These are phyloP conservation scores for Rhexocercosporidium sp. DNA, from an alignment of 2,329 filamentous ascomycete genomes.

Conservation along the genomic window DNA sequence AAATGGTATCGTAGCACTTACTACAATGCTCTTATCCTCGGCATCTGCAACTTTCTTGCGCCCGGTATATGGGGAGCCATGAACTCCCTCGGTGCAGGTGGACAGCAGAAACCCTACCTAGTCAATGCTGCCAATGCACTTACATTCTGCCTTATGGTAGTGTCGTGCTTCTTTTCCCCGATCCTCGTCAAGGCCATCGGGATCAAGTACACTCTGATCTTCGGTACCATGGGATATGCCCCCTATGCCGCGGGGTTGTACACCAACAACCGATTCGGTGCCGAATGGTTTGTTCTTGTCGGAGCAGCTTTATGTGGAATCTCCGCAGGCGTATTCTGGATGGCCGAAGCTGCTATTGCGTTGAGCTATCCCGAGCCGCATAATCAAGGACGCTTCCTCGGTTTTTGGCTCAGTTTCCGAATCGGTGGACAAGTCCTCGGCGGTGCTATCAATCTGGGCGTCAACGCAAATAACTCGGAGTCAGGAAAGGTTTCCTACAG, in stretches of 20 bases:
- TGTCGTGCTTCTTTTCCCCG: constrained; percentile 71
- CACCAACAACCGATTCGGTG: constrained; percentile 72
- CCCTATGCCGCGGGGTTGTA: constrained; percentile 75
- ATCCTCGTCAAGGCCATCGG: constrained; percentile 70
- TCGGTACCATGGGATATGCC: constrained; percentile 74
- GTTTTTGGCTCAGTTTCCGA: constrained; percentile 67
- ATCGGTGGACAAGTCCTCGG: constrained; percentile 72
- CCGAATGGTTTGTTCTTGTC: constrained; percentile 70
- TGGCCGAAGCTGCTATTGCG: constrained; percentile 75
- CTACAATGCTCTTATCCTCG: constrained; percentile 74
- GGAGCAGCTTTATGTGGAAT: constrained; percentile 45
- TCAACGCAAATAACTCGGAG: constrained; percentile 62
- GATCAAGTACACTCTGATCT: constrained; percentile 72
- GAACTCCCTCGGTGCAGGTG: constrained; percentile 75
- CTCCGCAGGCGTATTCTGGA: constrained; percentile 74
- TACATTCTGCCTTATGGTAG: constrained; percentile 75
- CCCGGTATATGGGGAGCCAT: constrained; percentile 76
- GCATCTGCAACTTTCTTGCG: constrained; percentile 71
- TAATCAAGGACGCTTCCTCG: constrained; percentile 67
- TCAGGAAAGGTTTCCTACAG: constrained; percentile 71
- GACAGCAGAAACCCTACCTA: constrained; percentile 66
- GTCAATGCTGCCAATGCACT: constrained; percentile 72
- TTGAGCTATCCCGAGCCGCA: constrained; percentile 74
- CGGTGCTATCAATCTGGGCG: constrained; percentile 71
- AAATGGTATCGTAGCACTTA: constrained; percentile 75